Percentiles rank a stretch among this genome's conserved stretches.
Conservation (phyloP, 495 filamentous ascomycete species). For the Aspergillus ostianus region DNA sequence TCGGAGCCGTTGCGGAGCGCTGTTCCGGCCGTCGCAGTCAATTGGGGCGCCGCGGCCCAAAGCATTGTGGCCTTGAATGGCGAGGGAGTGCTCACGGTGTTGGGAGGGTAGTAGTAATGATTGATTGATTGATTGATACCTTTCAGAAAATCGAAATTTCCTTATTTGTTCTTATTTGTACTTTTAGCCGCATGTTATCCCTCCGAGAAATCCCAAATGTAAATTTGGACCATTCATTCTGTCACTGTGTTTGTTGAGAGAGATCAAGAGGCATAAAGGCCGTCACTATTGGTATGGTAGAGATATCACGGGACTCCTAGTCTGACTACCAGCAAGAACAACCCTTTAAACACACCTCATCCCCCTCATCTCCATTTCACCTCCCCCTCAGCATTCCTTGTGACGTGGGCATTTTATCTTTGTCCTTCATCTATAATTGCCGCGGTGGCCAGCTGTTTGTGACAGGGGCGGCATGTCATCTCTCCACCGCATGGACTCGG, state of each 20-base stretch:
- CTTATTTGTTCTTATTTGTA: slow-evolving; percentile 26
- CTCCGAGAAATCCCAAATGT: neutral
- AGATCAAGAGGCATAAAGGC: neutral
- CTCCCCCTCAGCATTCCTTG: no score
- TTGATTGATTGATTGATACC: slow-evolving; percentile 12
- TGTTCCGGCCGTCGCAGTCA: slow-evolving; percentile 66
- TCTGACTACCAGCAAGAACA: neutral
- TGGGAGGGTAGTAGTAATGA: slow-evolving; percentile 50
- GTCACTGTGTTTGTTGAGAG: no score
- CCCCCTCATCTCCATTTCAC: neutral
- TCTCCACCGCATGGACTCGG: slow-evolving; percentile 9
- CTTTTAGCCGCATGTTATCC: slow-evolving; percentile 18
- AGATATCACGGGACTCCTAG: neutral
- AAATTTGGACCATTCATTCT: neutral
- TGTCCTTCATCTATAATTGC: neutral
- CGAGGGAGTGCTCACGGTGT: slow-evolving; percentile 69
- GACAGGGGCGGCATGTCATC: neutral
- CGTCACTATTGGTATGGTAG: neutral
- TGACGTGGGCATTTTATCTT: neutral
- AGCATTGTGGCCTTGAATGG: slow-evolving; percentile 70
- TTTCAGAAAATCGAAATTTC: slow-evolving; percentile 21
- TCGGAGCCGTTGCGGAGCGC: slow-evolving; percentile 79
- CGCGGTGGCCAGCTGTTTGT: neutral
- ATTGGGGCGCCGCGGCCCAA: slow-evolving; percentile 74
- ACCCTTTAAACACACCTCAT: neutral